Percentiles rank a stretch among this genome's conserved stretches.
Conservation (phyloP, 2,329 filamentous ascomycete genomes). For the Pseudogymnoascus sp. region DNA sequence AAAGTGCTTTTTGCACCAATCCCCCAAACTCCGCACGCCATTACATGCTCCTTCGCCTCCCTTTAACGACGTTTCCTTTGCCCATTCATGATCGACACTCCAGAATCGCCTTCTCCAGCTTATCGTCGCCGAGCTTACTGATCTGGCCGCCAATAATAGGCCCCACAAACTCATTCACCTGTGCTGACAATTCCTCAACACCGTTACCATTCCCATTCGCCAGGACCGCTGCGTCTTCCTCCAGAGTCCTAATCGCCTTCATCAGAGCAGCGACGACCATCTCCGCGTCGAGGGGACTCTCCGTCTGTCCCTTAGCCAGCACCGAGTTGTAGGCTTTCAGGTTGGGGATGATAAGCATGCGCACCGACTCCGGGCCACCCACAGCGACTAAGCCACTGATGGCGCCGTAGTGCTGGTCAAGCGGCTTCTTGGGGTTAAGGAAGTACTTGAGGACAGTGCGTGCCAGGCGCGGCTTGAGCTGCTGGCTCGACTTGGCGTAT, state of each 20-base stretch:
- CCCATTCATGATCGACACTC: constrained; percentile 11
- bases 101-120: constrained; percentile 24
- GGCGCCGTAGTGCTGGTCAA: constrained; percentile 81
- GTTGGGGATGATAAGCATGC: constrained; percentile 57
- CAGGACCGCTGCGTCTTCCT: constrained; percentile 28
- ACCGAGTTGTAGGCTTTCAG: constrained; percentile 54
- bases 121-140: constrained; percentile 19
- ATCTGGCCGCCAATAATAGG: constrained; percentile 22
- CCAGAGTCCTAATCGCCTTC: constrained; percentile 43
- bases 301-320: constrained; percentile 45
- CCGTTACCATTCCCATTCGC: constrained; percentile 19
- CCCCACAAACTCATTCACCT: constrained; percentile 26
- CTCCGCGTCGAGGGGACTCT: constrained; percentile 47
- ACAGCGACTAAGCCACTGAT: constrained; percentile 71
- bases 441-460: constrained; percentile 91
- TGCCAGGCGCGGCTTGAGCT: constrained; percentile 78
- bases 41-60: neutral
- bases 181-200: constrained; percentile 14
- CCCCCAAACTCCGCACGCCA: neutral
- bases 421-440: constrained; percentile 74
- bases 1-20: constrained; percentile 1
- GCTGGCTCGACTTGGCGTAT: constrained; percentile 71
- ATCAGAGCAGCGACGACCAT: constrained; percentile 50
- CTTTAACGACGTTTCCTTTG: neutral
- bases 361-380: constrained; percentile 59